phyloP scores from a whole-genome alignment of 2,329 filamentous ascomycete species.

The Rutstroemia sp. region DNA sequence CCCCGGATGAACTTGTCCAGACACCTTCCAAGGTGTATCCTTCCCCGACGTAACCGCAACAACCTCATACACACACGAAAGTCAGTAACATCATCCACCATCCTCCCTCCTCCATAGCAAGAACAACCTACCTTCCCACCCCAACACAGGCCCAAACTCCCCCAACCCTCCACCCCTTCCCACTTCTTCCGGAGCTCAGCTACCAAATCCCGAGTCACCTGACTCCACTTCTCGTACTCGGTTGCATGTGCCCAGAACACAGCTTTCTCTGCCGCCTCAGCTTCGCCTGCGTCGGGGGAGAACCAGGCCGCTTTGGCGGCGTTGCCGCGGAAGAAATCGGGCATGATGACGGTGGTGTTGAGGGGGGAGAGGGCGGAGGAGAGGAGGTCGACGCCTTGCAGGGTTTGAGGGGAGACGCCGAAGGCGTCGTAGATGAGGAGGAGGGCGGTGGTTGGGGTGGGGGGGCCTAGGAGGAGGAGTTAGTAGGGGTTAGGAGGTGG shows the following conservation, averaged over 20 bases:
- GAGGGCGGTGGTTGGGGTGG: conserved; percentile 45
- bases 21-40: conserved; percentile 18
- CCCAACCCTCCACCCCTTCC: conserved; percentile 41
- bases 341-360: conserved; percentile 61
- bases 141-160: conserved; percentile 23
- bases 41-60: conserved; percentile 14
- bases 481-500: too few relatives aligned
- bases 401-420: conserved; percentile 59
- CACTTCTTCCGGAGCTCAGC: conserved; percentile 35
- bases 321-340: conserved; percentile 75
- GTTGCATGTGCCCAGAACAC: conserved; percentile 1
- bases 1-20: conserved; percentile 25
- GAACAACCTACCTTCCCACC: conserved; percentile 22
- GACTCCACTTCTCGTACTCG: conserved; percentile 1
- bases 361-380: conserved; percentile 44
- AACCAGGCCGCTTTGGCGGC: conserved; percentile 39
- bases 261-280: conserved; percentile 30
- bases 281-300: conserved; percentile 42
- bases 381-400: conserved; percentile 62
- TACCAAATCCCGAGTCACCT: conserved; percentile 28
- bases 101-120: too few relatives aligned
- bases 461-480: conserved; percentile 35
- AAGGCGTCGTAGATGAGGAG: conserved; percentile 57
- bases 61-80: conserved; percentile 12
- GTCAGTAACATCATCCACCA: background rate